These are phyloP conservation scores for Fusarium decemcellulare DNA, from an alignment of 2,329 filamentous ascomycete genomes.

Conservation along the genomic window DNA sequence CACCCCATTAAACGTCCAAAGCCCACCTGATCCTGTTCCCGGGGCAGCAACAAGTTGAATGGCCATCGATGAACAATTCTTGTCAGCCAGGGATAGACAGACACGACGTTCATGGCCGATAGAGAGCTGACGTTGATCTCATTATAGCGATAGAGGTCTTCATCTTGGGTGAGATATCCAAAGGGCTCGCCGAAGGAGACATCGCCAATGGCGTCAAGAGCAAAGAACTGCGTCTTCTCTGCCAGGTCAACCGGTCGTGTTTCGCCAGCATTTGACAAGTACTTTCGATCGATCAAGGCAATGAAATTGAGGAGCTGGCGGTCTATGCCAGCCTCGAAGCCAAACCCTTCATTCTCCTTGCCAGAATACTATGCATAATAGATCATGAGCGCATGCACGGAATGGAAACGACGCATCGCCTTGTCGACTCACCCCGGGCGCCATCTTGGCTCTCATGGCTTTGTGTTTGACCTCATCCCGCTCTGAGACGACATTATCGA, in stretches of 20 bases:
- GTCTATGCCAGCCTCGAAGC: slow-evolving; percentile 58
- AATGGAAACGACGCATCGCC: background rate
- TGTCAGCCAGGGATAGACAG: slow-evolving; percentile 55
- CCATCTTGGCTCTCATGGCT: slow-evolving; percentile 60
- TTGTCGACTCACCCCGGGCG: slow-evolving; percentile 54
- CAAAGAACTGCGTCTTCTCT: slow-evolving; percentile 65
- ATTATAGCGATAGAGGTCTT: slow-evolving; percentile 63
- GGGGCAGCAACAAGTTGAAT: slow-evolving; percentile 52
- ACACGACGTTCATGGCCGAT: slow-evolving; percentile 54
- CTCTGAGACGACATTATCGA: slow-evolving; percentile 67
- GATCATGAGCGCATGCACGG: background rate
- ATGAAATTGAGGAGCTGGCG: slow-evolving; percentile 57
- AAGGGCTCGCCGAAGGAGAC: slow-evolving; percentile 67
- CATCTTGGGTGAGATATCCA: slow-evolving; percentile 64
- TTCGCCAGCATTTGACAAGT: slow-evolving; percentile 55
- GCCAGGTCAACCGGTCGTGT: slow-evolving; percentile 62
- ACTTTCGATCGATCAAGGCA: slow-evolving; percentile 62
- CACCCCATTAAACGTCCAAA: slow-evolving; percentile 58
- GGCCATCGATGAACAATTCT: slow-evolving; percentile 55
- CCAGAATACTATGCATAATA: slow-evolving; percentile 61
- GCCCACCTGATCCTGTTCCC: slow-evolving; percentile 54
- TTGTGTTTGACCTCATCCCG: slow-evolving; percentile 63
- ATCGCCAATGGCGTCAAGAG: slow-evolving; percentile 67
- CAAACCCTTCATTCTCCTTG: slow-evolving; percentile 62
- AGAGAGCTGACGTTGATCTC: slow-evolving; percentile 59